These are phyloP conservation scores for Globisporangium carolinianum DNA, from an alignment of 352 stramenopile genomes.

Conservation along the genomic window DNA sequence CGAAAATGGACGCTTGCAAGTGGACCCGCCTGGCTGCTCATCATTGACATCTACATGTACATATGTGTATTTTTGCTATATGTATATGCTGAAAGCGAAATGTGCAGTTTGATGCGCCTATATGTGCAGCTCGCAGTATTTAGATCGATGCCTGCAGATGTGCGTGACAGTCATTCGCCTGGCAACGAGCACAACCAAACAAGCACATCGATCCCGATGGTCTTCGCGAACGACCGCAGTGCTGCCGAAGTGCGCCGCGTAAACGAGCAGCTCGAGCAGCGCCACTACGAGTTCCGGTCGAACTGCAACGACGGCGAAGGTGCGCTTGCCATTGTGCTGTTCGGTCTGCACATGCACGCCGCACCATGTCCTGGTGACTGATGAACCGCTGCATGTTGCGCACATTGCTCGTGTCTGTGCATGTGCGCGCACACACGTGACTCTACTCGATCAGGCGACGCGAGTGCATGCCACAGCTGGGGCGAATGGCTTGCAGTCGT, in stretches of 20 bases:
- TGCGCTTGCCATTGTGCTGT: conserved; percentile 1
- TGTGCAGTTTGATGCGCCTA: too few relatives aligned
- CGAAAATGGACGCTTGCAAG: too few relatives aligned
- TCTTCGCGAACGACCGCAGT: conserved; percentile 32
- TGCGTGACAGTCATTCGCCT: not conserved
- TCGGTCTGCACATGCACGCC: too few relatives aligned
- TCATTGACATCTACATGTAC: too few relatives aligned
- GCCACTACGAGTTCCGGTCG: conserved; percentile 83
- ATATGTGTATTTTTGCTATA: too few relatives aligned
- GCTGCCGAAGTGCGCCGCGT: conserved; percentile 63
- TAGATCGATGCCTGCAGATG: not conserved
- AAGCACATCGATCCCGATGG: conserved; percentile 17
- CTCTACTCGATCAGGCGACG: conserved; percentile 27
- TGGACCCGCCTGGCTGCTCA: too few relatives aligned
- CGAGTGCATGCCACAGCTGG: conserved; percentile 83
- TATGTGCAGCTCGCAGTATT: too few relatives aligned
- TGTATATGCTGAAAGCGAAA: too few relatives aligned
- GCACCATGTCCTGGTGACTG: not conserved
- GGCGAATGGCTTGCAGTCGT: conserved; percentile 84
- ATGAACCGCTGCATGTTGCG: not conserved
- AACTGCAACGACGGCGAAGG: conserved; percentile 81
- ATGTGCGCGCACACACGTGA: not conserved
- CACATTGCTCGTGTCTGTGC: not conserved
- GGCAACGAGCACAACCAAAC: not conserved
- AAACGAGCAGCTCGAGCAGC: conserved; percentile 81